Base-by-base conservation (phyloP, 2,329 filamentous ascomycete species). In the Escovopsis weberi region DNA sequence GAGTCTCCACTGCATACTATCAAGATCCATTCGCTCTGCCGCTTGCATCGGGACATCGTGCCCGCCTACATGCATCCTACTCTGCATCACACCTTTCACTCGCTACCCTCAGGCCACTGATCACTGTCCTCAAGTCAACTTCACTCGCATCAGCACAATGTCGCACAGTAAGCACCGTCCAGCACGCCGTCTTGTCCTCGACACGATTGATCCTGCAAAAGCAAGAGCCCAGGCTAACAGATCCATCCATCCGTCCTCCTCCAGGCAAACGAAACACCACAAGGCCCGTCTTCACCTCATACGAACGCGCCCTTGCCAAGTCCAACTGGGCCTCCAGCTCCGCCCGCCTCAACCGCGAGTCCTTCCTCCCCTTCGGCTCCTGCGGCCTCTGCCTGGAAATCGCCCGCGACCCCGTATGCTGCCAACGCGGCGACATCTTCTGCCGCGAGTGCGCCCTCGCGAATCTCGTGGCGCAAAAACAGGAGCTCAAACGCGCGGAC, bases 401-500 rank as follows among this genome's bases (percentile, higher is more conserved):
- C 7, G 83, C 88, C 18, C 75, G 81, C 28, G 77, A 86, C 38
- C 88, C 91, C 1, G 86, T 95, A 33, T 79, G 85, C 19, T 96
- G 89, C 61, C 68, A 74, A 3, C 75, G 80, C 49, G 89, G 89
- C 47, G 88, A 96, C 60, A 70, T 98, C 12, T 96, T 96, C 66
- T 98, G 89, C 61, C 80, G 86, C 52, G 91, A 96, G 66, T 98
- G 89, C 65, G 88, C 87, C 8, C 75, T 96, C 42, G 80, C 70
- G 51, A 94, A 96, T 54, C 78, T 98, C n/a, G 70, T 96, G 1
- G 75, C 86, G 1, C 89, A 98, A 62, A 81, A 85, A 52, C 84
- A 88, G 64, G 91, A 96, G 57, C 88, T 94, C 49, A 91, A 87
- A 59, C 76, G 91, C 0, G 57, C 84, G 2, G 84, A 85, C 47